Evolutionary conservation across 306 rosid genomes (phyloP).

Genomic region (peach (Prunus persica)): DNA sequence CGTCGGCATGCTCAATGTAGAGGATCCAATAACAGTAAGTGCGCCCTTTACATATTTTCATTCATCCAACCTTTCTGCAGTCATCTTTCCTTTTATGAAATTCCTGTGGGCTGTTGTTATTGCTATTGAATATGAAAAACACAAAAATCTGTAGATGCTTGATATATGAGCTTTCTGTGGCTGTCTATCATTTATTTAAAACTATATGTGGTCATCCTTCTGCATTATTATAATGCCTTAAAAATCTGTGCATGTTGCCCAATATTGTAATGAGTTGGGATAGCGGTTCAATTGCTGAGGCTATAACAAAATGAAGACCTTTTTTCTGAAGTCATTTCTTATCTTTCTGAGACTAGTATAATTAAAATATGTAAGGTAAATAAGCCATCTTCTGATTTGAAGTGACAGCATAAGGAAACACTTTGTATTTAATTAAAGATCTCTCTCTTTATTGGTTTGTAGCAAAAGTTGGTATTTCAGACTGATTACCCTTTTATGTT

Average conservation of each 20-base stretch:
- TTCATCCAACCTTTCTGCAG: slow-evolving; percentile 9
- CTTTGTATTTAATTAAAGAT: not conserved
- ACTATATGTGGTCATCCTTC: not conserved
- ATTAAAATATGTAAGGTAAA: not conserved
- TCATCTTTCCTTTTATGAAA: slow-evolving; percentile 17
- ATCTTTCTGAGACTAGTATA: not conserved
- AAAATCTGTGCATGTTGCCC: not conserved
- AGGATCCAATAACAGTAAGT: slow-evolving; percentile 88
- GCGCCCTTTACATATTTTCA: slow-evolving; percentile 14
- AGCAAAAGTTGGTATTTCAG: not conserved
- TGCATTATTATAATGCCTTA: not conserved
- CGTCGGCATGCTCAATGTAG: slow-evolving; percentile 79
- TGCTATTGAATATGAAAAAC: not conserved
- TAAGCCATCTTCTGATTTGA: not conserved
- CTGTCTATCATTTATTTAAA: not conserved
- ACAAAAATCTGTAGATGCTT: not conserved
- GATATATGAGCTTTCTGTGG: not conserved
- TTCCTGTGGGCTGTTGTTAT: not conserved
- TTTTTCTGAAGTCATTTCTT: not conserved
- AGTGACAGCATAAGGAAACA: not conserved
- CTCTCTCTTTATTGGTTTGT: not conserved
- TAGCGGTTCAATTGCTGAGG: not conserved
- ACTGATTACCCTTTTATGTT: slow-evolving; percentile 1
- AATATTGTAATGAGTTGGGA: not conserved
- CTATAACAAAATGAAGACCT: not conserved